Percentiles rank a stretch among this genome's conserved stretches.
Conservation (phyloP, 371 early-diverging fungal genomes). For the Rhizopus delemar region DNA sequence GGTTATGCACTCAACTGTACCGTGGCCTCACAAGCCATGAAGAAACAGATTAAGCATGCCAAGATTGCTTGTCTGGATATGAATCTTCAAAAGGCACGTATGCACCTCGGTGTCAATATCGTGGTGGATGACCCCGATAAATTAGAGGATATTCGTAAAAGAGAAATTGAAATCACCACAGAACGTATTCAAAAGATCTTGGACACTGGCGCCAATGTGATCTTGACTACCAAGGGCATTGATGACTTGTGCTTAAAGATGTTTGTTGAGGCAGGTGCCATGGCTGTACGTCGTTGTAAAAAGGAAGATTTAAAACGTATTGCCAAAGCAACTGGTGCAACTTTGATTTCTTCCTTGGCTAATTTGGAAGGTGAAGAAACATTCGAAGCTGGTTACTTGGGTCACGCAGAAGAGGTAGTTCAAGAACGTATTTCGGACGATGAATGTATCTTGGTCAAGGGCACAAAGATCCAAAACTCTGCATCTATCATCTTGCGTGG, state of each 20-base stretch:
- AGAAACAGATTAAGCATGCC: conserved; percentile 44
- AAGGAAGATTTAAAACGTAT: conserved; percentile 78
- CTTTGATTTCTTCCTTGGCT: conserved; percentile 94
- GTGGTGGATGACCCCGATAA: conserved; percentile 94
- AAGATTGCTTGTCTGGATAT: conserved; percentile 93
- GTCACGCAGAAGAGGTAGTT: conserved; percentile 94
- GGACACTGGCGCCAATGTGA: conserved; percentile 96
- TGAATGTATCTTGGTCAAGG: conserved; percentile 96
- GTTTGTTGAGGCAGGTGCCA: conserved; percentile 92
- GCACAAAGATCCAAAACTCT: conserved; percentile 89
- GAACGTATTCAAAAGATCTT: conserved; percentile 95
- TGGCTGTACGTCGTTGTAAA: conserved; percentile 84
- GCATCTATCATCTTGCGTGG: conserved; percentile 97
- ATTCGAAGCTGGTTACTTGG: conserved; percentile 76
- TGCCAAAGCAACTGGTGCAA: conserved; percentile 97
- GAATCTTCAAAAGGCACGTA: conserved; percentile 98
- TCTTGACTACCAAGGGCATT: conserved; percentile 99
- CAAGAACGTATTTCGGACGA: conserved; percentile 98
- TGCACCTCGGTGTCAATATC: conserved; percentile 98
- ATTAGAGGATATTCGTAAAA: conserved; percentile 96
- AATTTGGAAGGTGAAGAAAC: conserved; percentile 98
- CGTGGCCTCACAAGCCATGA: conserved; percentile 96
- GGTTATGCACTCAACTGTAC: conserved; percentile 99
- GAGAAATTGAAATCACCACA: conserved; percentile 95
- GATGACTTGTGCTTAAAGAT: conserved; percentile 96